Percentiles rank a stretch among this genome's conserved stretches.
phyloP scores from a whole-genome alignment of 805 yeast genomes.

The Saturnispora dispora region DNA sequence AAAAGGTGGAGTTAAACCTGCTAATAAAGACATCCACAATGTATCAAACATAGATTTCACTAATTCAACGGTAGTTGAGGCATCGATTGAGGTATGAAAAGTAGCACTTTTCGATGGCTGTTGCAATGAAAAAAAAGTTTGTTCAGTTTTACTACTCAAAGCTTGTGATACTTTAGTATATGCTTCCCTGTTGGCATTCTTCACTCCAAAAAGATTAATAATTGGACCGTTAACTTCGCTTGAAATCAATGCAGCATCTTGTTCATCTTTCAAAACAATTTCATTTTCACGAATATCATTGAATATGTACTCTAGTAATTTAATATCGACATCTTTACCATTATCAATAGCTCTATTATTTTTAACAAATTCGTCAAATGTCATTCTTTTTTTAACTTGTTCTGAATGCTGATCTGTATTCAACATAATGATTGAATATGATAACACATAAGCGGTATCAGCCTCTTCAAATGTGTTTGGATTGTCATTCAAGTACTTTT shows the following conservation, averaged over 20 bases:
- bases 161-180: constrained; percentile 89
- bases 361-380: constrained; percentile 72
- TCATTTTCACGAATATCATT: constrained; percentile 76
- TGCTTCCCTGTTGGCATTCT: constrained; percentile 68
- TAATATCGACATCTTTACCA: constrained; percentile 73
- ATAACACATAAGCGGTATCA: constrained; percentile 85
- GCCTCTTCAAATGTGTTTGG: constrained; percentile 86
- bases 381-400: constrained; percentile 81
- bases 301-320: constrained; percentile 58
- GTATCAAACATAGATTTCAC: constrained; percentile 90
- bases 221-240: constrained; percentile 39
- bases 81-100: constrained; percentile 36
- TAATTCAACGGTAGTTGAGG: constrained; percentile 65
- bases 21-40: constrained; percentile 93
- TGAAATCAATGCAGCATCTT: constrained; percentile 78
- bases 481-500: constrained; percentile 79
- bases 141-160: constrained; percentile 82
- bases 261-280: constrained; percentile 87
- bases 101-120: constrained; percentile 43
- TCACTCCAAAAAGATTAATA: constrained; percentile 49
- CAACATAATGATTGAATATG: constrained; percentile 85
- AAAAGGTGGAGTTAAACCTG: constrained; percentile 90
- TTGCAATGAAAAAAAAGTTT: constrained; percentile 57
- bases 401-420: constrained; percentile 92
- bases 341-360: constrained; percentile 92